Percentiles rank a stretch among this genome's conserved stretches.
phyloP scores from a whole-genome alignment of 1,284 basidiomycete genomes.

The Austroboletus novae-zelandiae region DNA sequence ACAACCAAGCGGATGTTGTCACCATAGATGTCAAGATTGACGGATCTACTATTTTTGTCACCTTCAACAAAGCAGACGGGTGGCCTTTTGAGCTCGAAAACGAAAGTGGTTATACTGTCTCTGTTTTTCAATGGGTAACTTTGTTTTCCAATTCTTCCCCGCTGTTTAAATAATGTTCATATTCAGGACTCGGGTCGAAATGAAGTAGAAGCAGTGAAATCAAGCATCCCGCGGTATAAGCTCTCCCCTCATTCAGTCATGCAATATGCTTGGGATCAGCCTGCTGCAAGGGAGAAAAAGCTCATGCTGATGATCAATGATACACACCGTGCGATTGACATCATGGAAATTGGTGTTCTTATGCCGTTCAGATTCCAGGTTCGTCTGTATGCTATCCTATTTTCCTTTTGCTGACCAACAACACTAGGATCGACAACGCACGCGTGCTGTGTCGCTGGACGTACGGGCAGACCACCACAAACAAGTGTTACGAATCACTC shows the following conservation, averaged over 20 bases:
- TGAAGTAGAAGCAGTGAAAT: constrained; percentile 36
- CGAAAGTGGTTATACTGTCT: constrained; percentile 73
- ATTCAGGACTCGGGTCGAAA: constrained; percentile 51
- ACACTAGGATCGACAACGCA: constrained; percentile 49
- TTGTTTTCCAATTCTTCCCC: neutral
- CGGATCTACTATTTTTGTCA: constrained; percentile 88
- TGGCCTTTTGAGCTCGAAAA: constrained; percentile 97
- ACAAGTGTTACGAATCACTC: constrained; percentile 86
- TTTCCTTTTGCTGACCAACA: constrained; percentile 4
- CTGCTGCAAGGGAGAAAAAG: constrained; percentile 83
- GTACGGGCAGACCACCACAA: constrained; percentile 88
- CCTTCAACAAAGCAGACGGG: constrained; percentile 66
- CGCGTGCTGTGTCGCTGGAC: constrained; percentile 81
- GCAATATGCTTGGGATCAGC: constrained; percentile 94
- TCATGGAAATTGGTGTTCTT: constrained; percentile 95
- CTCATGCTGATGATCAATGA: constrained; percentile 69
- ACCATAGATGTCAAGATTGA: constrained; percentile 84
- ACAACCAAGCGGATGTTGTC: constrained; percentile 58
- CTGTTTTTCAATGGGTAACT: constrained; percentile 75
- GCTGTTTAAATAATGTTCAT: constrained; percentile 3
- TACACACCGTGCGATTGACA: constrained; percentile 77
- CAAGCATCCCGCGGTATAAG: constrained; percentile 45
- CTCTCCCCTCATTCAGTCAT: constrained; percentile 57
- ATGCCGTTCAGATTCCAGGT: constrained; percentile 87
- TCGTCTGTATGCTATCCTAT: constrained; percentile 26